phyloP scores from a whole-genome alignment of 306 rosid genomes.

The Quillaja saponaria region DNA sequence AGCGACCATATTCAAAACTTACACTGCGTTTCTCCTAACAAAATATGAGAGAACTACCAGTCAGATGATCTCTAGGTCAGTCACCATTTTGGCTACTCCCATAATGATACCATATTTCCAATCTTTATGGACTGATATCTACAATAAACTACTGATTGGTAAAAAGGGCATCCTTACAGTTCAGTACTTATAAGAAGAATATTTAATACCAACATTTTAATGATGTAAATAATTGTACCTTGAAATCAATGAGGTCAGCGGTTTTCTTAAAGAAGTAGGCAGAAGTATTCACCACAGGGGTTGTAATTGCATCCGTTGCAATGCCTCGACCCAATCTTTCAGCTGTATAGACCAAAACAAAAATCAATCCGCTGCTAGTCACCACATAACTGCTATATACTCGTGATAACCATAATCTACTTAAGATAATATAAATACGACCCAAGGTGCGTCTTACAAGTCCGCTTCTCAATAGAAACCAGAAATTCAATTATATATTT shows the following conservation, averaged over 20 bases:
- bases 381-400: neutral
- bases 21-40: constrained; percentile 72
- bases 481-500: no score
- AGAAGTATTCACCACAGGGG: constrained; percentile 89
- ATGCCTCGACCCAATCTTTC: constrained; percentile 90
- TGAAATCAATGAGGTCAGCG: constrained; percentile 80
- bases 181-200: no score
- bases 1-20: constrained; percentile 93
- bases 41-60: constrained; percentile 1
- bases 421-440: no score
- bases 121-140: neutral
- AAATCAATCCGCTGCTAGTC: constrained; percentile 26
- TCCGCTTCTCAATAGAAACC: no score
- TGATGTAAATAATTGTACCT: constrained; percentile 45
- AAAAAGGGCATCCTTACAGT: no score
- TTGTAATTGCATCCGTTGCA: constrained; percentile 83
- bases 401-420: no score
- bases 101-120: neutral
- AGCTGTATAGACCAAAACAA: constrained; percentile 43
- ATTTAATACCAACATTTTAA: neutral
- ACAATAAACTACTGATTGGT: neutral
- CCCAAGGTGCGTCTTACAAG: no score
- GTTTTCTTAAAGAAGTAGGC: constrained; percentile 78
- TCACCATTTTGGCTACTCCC: neutral
- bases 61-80: neutral